Conservation (phyloP, 139 green algal genomes). For the Chlorella sp. region DNA sequence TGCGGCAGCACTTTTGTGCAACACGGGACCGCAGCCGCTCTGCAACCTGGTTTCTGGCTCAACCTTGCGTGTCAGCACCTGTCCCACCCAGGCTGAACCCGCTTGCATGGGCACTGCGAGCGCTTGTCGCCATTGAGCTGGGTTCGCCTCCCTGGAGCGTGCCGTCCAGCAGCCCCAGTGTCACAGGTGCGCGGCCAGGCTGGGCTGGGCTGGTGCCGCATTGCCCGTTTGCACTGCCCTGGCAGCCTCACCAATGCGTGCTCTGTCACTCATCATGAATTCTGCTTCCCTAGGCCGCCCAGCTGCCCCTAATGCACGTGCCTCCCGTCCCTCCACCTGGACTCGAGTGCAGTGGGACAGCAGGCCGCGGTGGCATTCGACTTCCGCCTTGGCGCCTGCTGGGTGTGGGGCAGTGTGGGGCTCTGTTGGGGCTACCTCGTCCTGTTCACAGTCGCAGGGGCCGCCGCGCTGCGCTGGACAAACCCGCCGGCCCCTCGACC, state of each 20-base stretch:
- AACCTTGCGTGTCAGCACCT: too few species aligned
- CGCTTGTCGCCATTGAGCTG: slow-evolving; percentile 39
- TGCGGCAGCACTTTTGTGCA: too few species aligned
- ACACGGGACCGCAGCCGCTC: too few species aligned
- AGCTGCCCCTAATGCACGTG: neutral
- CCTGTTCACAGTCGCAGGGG: slow-evolving; percentile 16
- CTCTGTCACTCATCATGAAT: too few species aligned
- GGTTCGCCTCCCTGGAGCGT: slow-evolving; percentile 16
- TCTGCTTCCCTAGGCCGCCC: too few species aligned
- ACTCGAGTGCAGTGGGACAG: slow-evolving; percentile 21
- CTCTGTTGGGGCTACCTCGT: slow-evolving; percentile 44
- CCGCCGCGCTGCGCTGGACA: slow-evolving; percentile 39
- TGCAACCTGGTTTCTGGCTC: too few species aligned
- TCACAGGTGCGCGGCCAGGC: too few species aligned
- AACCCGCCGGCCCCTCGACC: slow-evolving; percentile 41
- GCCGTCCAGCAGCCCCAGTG: too few species aligned
- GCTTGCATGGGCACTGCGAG: slow-evolving; percentile 19
- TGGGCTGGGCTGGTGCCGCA: too few species aligned
- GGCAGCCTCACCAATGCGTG: too few species aligned
- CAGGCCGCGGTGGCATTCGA: slow-evolving; percentile 55
- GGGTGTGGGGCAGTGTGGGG: slow-evolving; percentile 65
- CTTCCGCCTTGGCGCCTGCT: slow-evolving; percentile 55
- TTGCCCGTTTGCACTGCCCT: too few species aligned
- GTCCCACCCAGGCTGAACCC: slow-evolving; percentile 29
- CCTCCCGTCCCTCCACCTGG: too few species aligned